phyloP scores from a whole-genome alignment of 306 rosid genomes.

The Malus asiatica region DNA sequence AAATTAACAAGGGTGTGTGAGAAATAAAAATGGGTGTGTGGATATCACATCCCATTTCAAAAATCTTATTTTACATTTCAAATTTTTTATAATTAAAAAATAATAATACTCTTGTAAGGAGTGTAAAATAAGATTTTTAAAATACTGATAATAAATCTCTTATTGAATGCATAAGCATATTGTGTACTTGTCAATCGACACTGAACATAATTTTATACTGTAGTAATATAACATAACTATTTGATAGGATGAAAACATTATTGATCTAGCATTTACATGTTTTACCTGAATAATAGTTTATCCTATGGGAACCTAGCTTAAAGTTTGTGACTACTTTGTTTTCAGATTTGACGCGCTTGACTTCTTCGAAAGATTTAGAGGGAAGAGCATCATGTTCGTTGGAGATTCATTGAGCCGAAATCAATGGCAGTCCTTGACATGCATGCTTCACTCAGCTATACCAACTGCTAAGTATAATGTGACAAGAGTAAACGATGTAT shows the following conservation, averaged over 20 bases:
- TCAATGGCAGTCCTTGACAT: constrained; percentile 88
- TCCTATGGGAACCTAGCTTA: too few species aligned
- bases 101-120: too few species aligned
- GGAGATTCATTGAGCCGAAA: constrained; percentile 87
- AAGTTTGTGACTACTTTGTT: not conserved
- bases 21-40: too few species aligned
- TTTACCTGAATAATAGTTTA: too few species aligned
- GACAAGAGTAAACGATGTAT: constrained; percentile 46
- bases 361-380: constrained; percentile 53
- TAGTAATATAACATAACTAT: not conserved
- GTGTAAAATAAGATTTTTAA: too few species aligned
- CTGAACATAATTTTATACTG: not conserved
- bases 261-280: too few species aligned
- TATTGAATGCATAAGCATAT: not conserved
- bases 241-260: not conserved
- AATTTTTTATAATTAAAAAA: too few species aligned
- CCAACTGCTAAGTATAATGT: constrained; percentile 47
- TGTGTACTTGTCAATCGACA: not conserved
- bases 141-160: too few species aligned
- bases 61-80: too few species aligned
- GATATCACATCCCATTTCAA: too few species aligned
- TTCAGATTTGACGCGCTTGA: constrained; percentile 58
- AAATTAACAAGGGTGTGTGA: too few species aligned
- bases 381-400: constrained; percentile 81
- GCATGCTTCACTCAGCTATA: constrained; percentile 59